A percentile compares a stretch with the other conserved stretches of the same genome.
Evolutionary conservation across 2,329 filamentous ascomycete genomes (phyloP).

Genomic region (Aureobasidium pullulans): DNA sequence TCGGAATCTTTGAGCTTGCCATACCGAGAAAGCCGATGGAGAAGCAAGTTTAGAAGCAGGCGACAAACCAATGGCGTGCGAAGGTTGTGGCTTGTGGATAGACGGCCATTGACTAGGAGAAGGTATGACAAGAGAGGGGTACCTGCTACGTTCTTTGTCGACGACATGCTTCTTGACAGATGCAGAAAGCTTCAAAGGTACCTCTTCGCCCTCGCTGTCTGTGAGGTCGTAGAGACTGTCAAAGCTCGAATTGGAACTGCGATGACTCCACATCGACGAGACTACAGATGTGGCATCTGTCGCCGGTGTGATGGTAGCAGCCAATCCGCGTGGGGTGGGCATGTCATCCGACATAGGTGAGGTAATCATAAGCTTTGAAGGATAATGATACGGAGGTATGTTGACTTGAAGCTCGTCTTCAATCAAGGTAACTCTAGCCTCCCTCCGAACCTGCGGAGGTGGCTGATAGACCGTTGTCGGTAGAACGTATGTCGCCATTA

Average conservation of each 20-base stretch:
- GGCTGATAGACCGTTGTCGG: conserved; percentile 45
- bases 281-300: conserved; percentile 37
- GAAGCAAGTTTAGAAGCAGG: conserved; percentile 38
- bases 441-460: conserved; percentile 51
- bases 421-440: conserved; percentile 57
- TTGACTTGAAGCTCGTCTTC: conserved; percentile 43
- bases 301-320: conserved; percentile 40
- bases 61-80: conserved; percentile 36
- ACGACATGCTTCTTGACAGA: conserved; percentile 38
- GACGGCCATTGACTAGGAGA: conserved; percentile 50
- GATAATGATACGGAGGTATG: conserved; percentile 26
- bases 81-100: conserved; percentile 43
- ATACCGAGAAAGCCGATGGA: conserved; percentile 55
- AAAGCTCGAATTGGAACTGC: conserved; percentile 64
- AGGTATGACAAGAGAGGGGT: conserved; percentile 53
- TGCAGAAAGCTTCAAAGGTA: conserved; percentile 46
- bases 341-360: conserved; percentile 53
- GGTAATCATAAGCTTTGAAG: conserved; percentile 27
- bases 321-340: conserved; percentile 54
- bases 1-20: conserved; percentile 51
- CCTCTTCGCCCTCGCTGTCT: conserved; percentile 56
- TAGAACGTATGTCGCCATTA: conserved; percentile 42
- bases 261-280: conserved; percentile 48
- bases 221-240: conserved; percentile 84
- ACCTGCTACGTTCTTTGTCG: conserved; percentile 34